A percentile compares a stretch with the other conserved stretches of the same genome.
phyloP scores from a whole-genome alignment of 2,329 filamentous ascomycete species.

The Zymoseptoria ardabiliae region DNA sequence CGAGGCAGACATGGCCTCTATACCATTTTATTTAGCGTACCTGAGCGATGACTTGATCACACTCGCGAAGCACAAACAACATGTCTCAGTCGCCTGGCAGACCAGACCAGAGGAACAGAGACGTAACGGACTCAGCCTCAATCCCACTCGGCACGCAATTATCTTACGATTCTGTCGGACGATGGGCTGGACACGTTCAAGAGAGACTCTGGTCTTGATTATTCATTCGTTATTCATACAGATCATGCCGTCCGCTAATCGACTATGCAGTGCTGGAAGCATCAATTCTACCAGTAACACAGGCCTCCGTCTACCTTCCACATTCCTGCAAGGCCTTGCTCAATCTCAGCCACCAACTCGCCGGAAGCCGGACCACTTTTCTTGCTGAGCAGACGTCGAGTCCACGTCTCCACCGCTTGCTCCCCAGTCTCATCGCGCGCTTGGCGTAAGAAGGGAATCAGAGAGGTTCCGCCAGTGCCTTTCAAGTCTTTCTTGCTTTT shows the following conservation, averaged over 20 bases:
- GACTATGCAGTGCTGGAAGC: constrained; percentile 9
- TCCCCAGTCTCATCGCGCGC: constrained; percentile 93
- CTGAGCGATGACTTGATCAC: neutral
- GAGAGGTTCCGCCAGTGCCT: constrained; percentile 84
- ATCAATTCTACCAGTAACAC: constrained; percentile 31
- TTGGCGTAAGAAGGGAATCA: constrained; percentile 95
- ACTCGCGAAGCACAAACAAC: neutral
- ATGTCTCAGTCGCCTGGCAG: too few species aligned
- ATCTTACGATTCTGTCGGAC: neutral
- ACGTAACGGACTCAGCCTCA: neutral
- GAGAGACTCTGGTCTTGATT: neutral
- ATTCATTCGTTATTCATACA: neutral
- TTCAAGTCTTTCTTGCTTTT: constrained; percentile 58
- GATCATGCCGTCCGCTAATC: neutral
- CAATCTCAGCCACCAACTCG: neutral
- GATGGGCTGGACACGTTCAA: neutral
- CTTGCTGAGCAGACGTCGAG: constrained; percentile 50
- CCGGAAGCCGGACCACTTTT: constrained; percentile 23
- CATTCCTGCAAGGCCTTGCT: constrained; percentile 66
- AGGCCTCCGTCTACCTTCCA: constrained; percentile 73
- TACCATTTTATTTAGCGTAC: too few species aligned
- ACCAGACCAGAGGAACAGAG: neutral
- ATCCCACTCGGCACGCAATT: neutral
- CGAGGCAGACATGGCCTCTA: neutral
- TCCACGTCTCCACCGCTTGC: constrained; percentile 68